A percentile compares a stretch with the other conserved stretches of the same genome.
Evolutionary conservation across 1,139 yeast species (phyloP).

Genomic region (Maudiozyma humilis): DNA sequence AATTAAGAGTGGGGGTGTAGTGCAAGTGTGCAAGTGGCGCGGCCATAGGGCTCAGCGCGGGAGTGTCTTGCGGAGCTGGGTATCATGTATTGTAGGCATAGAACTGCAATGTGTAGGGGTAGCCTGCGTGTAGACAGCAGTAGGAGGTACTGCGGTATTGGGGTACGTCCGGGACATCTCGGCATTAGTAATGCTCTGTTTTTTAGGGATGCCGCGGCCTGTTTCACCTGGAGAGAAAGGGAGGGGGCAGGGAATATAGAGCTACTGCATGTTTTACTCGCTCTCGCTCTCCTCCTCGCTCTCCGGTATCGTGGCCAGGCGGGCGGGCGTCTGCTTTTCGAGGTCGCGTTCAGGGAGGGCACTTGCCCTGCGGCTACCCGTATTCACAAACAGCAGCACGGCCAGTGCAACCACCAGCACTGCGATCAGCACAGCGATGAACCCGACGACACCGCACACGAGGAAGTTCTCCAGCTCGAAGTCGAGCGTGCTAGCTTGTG

Average conservation of each 20-base stretch:
- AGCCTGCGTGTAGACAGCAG: too few species aligned
- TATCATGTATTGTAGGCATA: too few species aligned
- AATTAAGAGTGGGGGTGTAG: not conserved
- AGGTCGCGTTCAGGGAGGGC: not conserved
- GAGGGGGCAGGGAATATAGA: too few species aligned
- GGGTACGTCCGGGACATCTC: too few species aligned
- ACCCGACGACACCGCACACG: constrained; percentile 5
- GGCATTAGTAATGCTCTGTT: too few species aligned
- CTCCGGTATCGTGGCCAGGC: not conserved
- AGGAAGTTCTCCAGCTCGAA: constrained; percentile 5
- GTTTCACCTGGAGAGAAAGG: not conserved
- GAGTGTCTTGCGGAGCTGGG: too few species aligned
- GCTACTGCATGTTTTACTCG: too few species aligned
- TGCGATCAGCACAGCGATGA: constrained; percentile 3
- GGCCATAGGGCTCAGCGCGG: too few species aligned
- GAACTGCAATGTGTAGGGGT: too few species aligned
- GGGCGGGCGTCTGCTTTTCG: not conserved
- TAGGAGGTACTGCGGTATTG: not conserved
- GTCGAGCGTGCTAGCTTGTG: constrained; percentile 1
- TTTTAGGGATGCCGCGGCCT: not conserved
- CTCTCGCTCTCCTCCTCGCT: not conserved
- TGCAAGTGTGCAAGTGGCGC: not conserved
- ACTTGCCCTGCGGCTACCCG: not conserved
- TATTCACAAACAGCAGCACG: constrained; percentile 1
- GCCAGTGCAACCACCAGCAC: constrained; percentile 5